Conservation (phyloP, 179 eudicot genomes). For the Heliamphora ciliata region DNA sequence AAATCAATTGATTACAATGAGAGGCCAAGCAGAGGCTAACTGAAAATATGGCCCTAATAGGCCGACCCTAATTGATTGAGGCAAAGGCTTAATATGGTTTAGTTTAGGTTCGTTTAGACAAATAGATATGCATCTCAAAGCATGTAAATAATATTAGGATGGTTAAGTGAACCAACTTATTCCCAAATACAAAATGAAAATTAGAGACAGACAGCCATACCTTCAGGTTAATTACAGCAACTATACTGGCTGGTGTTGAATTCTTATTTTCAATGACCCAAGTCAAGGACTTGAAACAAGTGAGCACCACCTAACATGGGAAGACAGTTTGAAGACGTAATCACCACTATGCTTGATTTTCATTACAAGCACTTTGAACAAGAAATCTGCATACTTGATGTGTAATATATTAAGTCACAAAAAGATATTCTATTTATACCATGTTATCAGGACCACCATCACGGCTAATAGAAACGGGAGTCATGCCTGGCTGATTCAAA, state of each 20-base stretch:
- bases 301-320: slow-evolving; percentile 50
- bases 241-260: slow-evolving; percentile 49
- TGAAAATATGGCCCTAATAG: too few species aligned
- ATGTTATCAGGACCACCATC: slow-evolving; percentile 34
- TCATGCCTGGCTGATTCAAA: slow-evolving; percentile 30
- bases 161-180: not conserved
- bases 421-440: slow-evolving; percentile 21
- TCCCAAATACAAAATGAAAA: not conserved
- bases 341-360: not conserved
- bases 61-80: too few species aligned
- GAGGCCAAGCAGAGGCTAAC: too few species aligned
- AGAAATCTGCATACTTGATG: not conserved
- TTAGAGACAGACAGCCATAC: slow-evolving; percentile 25
- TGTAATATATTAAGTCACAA: not conserved
- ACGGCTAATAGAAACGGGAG: slow-evolving; percentile 30
- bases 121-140: not conserved
- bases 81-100: too few species aligned
- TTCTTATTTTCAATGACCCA: slow-evolving; percentile 76
- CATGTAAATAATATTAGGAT: not conserved
- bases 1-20: too few species aligned
- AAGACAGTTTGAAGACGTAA: slow-evolving; percentile 3
- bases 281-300: slow-evolving; percentile 85
- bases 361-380: not conserved
- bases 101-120: not conserved
- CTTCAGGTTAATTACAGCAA: slow-evolving; percentile 84